phyloP scores from a whole-genome alignment of 2,329 filamentous ascomycete genomes.

The Microdochium bolleyi region DNA sequence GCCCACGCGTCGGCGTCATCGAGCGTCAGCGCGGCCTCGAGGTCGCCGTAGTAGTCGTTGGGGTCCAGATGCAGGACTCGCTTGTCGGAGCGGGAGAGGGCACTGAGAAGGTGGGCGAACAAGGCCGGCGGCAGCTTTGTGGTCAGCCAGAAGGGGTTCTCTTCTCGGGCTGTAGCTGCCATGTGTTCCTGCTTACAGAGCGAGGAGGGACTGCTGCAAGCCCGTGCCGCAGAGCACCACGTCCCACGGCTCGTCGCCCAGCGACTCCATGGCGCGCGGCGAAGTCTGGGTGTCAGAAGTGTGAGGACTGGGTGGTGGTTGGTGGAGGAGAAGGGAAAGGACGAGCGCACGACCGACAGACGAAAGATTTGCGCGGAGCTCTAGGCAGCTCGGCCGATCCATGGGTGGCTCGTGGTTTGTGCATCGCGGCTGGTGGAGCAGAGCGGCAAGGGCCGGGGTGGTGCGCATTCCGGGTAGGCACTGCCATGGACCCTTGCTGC shows the following conservation, averaged over 20 bases:
- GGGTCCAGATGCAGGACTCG: constrained; percentile 84
- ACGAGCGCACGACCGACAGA: background rate
- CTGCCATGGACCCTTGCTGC: background rate
- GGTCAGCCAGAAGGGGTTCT: constrained; percentile 62
- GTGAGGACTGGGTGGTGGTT: background rate
- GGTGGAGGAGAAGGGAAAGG: constrained; percentile 5
- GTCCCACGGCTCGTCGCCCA: constrained; percentile 71
- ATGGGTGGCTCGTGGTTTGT: background rate
- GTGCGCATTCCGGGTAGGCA: background rate
- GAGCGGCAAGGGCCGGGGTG: background rate
- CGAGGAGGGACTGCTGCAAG: constrained; percentile 70
- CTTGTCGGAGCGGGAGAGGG: constrained; percentile 85
- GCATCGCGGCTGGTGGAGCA: background rate
- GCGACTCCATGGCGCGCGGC: constrained; percentile 55
- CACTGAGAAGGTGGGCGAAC: constrained; percentile 46
- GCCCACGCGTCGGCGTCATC: constrained; percentile 76
- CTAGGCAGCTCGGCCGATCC: background rate
- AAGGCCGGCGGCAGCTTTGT: constrained; percentile 30
- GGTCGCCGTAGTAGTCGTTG: constrained; percentile 80
- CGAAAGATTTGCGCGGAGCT: background rate
- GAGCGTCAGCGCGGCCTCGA: constrained; percentile 78
- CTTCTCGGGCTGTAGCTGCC: constrained; percentile 4
- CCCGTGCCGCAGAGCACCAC: constrained; percentile 73
- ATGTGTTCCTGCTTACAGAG: constrained; percentile 49
- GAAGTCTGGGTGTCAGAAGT: background rate